phyloP scores from a whole-genome alignment of 176 grass and related monocot species.

The Oryza nivara region DNA sequence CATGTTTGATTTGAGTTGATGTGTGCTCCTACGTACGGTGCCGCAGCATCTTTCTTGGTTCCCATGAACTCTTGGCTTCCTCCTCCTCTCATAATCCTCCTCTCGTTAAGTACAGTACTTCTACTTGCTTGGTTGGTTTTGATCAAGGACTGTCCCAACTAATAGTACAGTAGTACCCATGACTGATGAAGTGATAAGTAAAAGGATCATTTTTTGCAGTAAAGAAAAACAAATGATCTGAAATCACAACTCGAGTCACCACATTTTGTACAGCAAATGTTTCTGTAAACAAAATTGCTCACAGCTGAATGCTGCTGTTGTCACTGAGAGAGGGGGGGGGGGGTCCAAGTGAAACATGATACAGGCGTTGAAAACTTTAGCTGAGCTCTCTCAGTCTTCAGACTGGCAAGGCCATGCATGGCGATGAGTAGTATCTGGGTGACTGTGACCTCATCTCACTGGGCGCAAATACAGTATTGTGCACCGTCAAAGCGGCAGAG shows the following conservation, averaged over 20 bases:
- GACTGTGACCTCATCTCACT: too few species aligned
- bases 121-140: neutral
- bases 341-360: slow-evolving; percentile 35
- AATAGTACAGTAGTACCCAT: too few species aligned
- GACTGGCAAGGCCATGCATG: neutral
- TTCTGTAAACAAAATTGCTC: too few species aligned
- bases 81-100: neutral
- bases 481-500: slow-evolving; percentile 18
- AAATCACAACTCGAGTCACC: too few species aligned
- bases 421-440: neutral
- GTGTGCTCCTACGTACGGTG: slow-evolving; percentile 26
- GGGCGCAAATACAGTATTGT: neutral
- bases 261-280: too few species aligned
- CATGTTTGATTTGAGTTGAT: slow-evolving; percentile 5
- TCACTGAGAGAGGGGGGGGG: neutral
- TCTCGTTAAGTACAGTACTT: neutral
- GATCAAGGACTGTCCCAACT: neutral
- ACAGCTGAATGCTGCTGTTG: neutral
- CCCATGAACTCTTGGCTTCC: slow-evolving; percentile 35
- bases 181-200: too few species aligned
- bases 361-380: slow-evolving; percentile 57
- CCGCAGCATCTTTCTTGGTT: slow-evolving; percentile 58
- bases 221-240: too few species aligned
- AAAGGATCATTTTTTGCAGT: too few species aligned
- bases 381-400: too few species aligned